Evolutionary conservation across 148 eudicot genomes (phyloP).

Genomic region (Pouteria glomerata): DNA sequence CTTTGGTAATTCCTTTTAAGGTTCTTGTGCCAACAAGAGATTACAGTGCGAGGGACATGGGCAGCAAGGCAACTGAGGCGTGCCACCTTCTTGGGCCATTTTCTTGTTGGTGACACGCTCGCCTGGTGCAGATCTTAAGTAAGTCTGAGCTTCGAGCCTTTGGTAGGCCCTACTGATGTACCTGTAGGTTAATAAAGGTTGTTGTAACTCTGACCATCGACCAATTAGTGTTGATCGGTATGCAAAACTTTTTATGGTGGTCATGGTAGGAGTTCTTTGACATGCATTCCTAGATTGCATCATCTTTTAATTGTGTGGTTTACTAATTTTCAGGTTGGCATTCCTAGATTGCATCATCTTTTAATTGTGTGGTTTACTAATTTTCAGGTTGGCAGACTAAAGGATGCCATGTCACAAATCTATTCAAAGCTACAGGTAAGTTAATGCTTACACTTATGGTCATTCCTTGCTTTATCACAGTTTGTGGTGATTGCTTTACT

Average conservation of each 20-base stretch:
- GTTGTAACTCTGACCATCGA: too few species aligned
- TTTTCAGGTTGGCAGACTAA: slow-evolving; percentile 67
- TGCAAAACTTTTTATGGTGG: background rate
- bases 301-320: slow-evolving; percentile 1
- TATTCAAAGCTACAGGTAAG: slow-evolving; percentile 83
- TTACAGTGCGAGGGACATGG: too few species aligned
- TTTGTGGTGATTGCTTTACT: background rate
- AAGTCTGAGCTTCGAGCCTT: too few species aligned
- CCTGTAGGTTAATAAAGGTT: too few species aligned
- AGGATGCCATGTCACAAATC: slow-evolving; percentile 80
- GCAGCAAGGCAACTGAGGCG: too few species aligned
- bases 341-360: background rate
- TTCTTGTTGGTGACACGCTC: too few species aligned
- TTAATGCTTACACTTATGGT: slow-evolving; percentile 7
- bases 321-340: slow-evolving; percentile 50
- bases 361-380: slow-evolving; percentile 3
- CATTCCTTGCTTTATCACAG: slow-evolving; percentile 5
- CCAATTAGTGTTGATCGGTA: too few species aligned
- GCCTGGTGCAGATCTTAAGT: too few species aligned
- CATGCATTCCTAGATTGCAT: background rate
- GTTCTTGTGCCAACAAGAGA: too few species aligned
- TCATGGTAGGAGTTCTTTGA: background rate
- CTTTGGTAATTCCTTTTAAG: too few species aligned
- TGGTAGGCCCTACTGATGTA: too few species aligned
- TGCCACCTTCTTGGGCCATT: too few species aligned